Conservation (phyloP, 306 rosid genomes). For the Myrica gale region DNA sequence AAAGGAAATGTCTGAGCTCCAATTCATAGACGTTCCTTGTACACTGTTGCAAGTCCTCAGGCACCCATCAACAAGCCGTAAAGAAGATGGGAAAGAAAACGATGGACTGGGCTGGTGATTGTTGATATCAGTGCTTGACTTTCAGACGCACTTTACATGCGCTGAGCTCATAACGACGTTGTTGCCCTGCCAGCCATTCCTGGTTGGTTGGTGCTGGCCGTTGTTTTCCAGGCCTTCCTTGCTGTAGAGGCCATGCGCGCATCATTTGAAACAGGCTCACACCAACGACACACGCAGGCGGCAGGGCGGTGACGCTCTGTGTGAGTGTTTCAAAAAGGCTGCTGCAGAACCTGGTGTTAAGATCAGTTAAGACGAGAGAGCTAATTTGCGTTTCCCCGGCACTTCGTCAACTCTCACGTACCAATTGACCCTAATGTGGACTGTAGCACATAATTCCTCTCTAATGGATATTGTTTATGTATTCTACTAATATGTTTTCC, state of each 20-base stretch:
- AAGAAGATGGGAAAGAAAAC: slow-evolving; percentile 19
- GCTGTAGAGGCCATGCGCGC: slow-evolving; percentile 12
- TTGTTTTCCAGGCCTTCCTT: not conserved
- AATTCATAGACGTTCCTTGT: too few species aligned
- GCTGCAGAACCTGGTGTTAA: not conserved
- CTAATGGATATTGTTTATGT: too few species aligned
- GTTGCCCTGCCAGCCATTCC: slow-evolving; percentile 17
- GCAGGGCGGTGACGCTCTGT: not conserved
- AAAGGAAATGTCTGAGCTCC: too few species aligned
- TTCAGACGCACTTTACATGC: slow-evolving; percentile 24
- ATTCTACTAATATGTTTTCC: not conserved
- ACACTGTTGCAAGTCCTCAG: too few species aligned
- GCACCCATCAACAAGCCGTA: too few species aligned
- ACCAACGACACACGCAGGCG: not conserved
- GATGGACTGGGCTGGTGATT: slow-evolving; percentile 1
- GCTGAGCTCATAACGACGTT: not conserved
- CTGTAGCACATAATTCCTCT: slow-evolving; percentile 25
- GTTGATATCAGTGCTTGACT: slow-evolving; percentile 3
- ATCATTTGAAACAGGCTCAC: not conserved
- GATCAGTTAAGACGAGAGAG: slow-evolving; percentile 16
- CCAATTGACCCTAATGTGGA: slow-evolving; percentile 32
- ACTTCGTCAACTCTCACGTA: slow-evolving; percentile 13
- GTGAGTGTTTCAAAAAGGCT: slow-evolving; percentile 22
- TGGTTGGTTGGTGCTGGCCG: not conserved
- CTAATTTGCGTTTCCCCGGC: slow-evolving; percentile 2